Base-by-base conservation (phyloP, 108 stramenopile genomes). In the Stephanodiscus minutulus region DNA sequence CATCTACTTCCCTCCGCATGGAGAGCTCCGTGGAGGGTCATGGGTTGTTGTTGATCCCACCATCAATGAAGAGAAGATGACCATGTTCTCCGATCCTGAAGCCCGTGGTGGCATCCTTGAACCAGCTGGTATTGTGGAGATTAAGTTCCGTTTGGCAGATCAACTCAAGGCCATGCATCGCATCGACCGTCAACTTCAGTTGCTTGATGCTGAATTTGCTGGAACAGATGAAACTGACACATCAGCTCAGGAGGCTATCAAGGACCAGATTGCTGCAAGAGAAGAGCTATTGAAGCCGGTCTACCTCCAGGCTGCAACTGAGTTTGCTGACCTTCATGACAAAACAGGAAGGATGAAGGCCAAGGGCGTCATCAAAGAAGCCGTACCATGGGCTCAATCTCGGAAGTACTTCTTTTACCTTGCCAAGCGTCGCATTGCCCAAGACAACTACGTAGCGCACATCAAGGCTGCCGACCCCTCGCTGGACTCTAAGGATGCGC, bases 11-110 rank as follows among this genome's bases (percentile, higher is more conserved):
- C 98, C 98, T 52, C 97, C 97, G 39, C 88, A 89, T 76, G 97
- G 96, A 60, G 98, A 98, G 81, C 95, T 98, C 48, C 94, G 98
- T 70, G 98, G 98, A 61, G 98, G 98, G 68, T 96, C 96, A 3
- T 98, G 98, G 98, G 98, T 98, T 53, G 98, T 98, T 57, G 91
- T 98, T 68, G 98, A 98, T 73, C 98, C 97, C 27, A 97, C 98
- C 68, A 98, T 98, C 83, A 98, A 98, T 72, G 82, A 89, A 66
- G 95, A 96, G 57, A 90, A 96, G 81, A 98, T 98, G 97, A 94
- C 97, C 68, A 98, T 98, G 97, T 98, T 97, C 83, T 96, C 97
- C 65, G 98, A 97, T 66, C 91, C 85, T 46, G 96, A 98, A 61
- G 89, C 96, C 69, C 95, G 98, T 67, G 98, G 98, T 70, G 98